A percentile compares a stretch with the other conserved stretches of the same genome.
phyloP scores from a whole-genome alignment of 1,284 basidiomycete species.

The Pterula multifida region DNA sequence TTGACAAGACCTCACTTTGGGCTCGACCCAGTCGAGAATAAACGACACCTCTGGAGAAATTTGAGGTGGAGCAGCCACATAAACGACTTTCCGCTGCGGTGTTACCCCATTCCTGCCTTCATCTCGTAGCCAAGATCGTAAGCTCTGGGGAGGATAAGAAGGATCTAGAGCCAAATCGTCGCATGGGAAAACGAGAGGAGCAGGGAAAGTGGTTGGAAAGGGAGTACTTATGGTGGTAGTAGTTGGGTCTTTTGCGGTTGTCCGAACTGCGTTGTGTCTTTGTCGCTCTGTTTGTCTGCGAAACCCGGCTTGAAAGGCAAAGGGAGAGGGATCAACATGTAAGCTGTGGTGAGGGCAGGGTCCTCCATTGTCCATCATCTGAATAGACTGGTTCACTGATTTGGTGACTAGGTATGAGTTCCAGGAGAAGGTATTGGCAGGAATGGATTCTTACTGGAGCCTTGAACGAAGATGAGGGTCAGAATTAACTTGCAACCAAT shows the following conservation, averaged over 20 bases:
- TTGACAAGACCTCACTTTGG: slow-evolving; percentile 5
- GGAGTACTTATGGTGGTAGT: too few species aligned
- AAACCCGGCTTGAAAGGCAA: neutral
- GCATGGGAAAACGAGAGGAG: slow-evolving; percentile 20
- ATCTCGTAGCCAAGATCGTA: slow-evolving; percentile 17
- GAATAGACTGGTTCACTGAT: too few species aligned
- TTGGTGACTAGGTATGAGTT: too few species aligned
- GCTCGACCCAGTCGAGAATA: slow-evolving; percentile 15
- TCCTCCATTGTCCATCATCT: neutral
- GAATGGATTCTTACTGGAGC: too few species aligned
- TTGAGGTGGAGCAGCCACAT: slow-evolving; percentile 19
- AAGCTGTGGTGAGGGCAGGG: neutral
- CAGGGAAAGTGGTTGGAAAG: slow-evolving; percentile 14
- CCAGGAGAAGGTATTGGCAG: too few species aligned
- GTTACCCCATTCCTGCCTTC: slow-evolving; percentile 20
- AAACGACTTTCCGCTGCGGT: slow-evolving; percentile 15
- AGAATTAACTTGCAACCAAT: too few species aligned
- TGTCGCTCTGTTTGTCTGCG: neutral
- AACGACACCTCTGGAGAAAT: slow-evolving; percentile 13
- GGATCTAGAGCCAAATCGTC: slow-evolving; percentile 22
- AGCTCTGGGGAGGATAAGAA: slow-evolving; percentile 20
- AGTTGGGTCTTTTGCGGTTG: neutral
- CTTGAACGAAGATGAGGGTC: too few species aligned
- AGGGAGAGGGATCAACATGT: neutral
- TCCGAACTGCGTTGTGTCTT: neutral